A percentile compares a stretch with the other conserved stretches of the same genome.
phyloP scores from a whole-genome alignment of 2,329 filamentous ascomycete species.

The Colletotrichum liriopes region DNA sequence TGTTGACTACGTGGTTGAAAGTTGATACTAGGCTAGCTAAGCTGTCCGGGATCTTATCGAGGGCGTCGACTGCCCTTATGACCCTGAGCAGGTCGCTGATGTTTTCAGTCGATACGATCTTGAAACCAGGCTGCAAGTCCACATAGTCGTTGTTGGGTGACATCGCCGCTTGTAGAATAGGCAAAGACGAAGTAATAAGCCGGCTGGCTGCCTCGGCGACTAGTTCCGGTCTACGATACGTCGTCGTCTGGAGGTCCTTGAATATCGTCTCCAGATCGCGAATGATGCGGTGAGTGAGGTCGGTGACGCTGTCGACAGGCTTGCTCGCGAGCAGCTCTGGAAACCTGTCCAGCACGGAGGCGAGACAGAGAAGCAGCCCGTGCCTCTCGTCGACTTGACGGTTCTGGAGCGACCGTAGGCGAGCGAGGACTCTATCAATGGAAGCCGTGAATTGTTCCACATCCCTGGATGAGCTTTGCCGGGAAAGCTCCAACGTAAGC shows the following conservation, averaged over 20 bases:
- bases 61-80: constrained; percentile 33
- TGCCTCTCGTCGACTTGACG: constrained; percentile 80
- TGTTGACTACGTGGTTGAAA: constrained; percentile 55
- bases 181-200: constrained; percentile 69
- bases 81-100: constrained; percentile 23
- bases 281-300: constrained; percentile 39
- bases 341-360: constrained; percentile 68
- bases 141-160: constrained; percentile 18
- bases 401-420: constrained; percentile 63
- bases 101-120: constrained; percentile 44
- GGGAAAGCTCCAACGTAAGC: constrained; percentile 63
- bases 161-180: constrained; percentile 60
- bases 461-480: constrained; percentile 37
- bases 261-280: constrained; percentile 55
- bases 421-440: constrained; percentile 59
- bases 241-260: constrained; percentile 56
- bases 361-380: constrained; percentile 75
- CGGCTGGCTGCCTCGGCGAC: constrained; percentile 74
- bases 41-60: constrained; percentile 22
- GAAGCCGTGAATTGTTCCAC: constrained; percentile 52
- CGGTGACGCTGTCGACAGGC: constrained; percentile 13
- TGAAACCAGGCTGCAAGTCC: constrained; percentile 33
- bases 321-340: constrained; percentile 51
- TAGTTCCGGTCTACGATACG: constrained; percentile 74
- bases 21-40: constrained; percentile 46